Conservation (phyloP, 257 asterid genomes). For the Jacaranda copaia region DNA sequence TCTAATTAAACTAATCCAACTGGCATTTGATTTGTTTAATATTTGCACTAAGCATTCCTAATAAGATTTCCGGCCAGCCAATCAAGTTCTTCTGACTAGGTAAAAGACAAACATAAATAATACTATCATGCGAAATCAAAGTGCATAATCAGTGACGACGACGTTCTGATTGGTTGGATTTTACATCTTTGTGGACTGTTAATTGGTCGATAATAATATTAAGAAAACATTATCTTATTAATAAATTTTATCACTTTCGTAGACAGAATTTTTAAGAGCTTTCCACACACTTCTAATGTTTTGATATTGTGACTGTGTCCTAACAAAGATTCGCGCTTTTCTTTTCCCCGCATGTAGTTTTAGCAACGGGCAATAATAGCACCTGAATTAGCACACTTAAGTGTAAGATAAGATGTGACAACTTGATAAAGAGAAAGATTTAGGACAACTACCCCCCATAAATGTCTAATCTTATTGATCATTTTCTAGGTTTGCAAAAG, state of each 20-base stretch:
- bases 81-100: constrained; percentile 13
- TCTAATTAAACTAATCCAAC: constrained; percentile 24
- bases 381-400: neutral
- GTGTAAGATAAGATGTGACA: neutral
- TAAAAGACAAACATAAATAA: neutral
- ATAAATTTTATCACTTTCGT: too few relatives aligned
- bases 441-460: neutral
- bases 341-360: neutral
- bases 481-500: neutral
- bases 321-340: neutral
- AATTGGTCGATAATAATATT: constrained; percentile 10
- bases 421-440: neutral
- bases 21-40: neutral
- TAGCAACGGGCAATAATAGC: neutral
- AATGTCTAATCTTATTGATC: neutral
- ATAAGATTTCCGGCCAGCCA: constrained; percentile 39
- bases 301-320: neutral
- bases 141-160: constrained; percentile 19
- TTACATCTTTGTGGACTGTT: neutral
- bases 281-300: neutral
- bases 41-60: neutral
- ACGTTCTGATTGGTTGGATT: constrained; percentile 15
- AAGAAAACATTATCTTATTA: neutral
- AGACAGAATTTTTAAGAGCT: neutral
- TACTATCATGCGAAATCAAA: neutral